These are phyloP conservation scores for Trifolium repens DNA, from an alignment of 306 rosid genomes.

Conservation along the genomic window DNA sequence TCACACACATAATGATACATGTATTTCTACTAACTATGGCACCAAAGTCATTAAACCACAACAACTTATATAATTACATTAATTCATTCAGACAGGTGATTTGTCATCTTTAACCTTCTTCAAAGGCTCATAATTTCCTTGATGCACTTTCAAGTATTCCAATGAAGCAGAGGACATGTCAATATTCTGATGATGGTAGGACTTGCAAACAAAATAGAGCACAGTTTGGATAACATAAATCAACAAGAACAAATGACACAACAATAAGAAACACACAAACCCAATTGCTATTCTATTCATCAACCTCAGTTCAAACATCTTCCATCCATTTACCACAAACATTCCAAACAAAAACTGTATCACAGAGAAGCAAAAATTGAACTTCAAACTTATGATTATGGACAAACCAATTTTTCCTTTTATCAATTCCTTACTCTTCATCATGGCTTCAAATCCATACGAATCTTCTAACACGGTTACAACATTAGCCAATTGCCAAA, in stretches of 20 bases:
- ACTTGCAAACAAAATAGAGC: constrained; percentile 79
- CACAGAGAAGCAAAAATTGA: constrained; percentile 4
- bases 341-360: constrained; percentile 34
- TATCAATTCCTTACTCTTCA: constrained; percentile 54
- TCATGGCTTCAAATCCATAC: constrained; percentile 61
- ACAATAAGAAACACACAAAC: constrained; percentile 40
- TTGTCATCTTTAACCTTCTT: no score
- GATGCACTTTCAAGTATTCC: background rate
- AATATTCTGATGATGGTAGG: constrained; percentile 31
- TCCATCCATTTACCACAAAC: constrained; percentile 47
- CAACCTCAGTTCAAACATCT: background rate
- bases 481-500: constrained; percentile 68
- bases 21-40: no score
- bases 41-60: no score
- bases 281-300: constrained; percentile 35
- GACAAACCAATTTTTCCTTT: constrained; percentile 64
- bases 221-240: constrained; percentile 59
- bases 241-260: constrained; percentile 43
- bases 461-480: constrained; percentile 66
- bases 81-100: no score
- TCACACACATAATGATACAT: no score
- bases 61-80: no score
- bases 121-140: background rate
- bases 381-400: constrained; percentile 6
- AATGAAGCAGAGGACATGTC: background rate